Conservation (phyloP, 352 stramenopile genomes). For the Phytophthora colocasiae region DNA sequence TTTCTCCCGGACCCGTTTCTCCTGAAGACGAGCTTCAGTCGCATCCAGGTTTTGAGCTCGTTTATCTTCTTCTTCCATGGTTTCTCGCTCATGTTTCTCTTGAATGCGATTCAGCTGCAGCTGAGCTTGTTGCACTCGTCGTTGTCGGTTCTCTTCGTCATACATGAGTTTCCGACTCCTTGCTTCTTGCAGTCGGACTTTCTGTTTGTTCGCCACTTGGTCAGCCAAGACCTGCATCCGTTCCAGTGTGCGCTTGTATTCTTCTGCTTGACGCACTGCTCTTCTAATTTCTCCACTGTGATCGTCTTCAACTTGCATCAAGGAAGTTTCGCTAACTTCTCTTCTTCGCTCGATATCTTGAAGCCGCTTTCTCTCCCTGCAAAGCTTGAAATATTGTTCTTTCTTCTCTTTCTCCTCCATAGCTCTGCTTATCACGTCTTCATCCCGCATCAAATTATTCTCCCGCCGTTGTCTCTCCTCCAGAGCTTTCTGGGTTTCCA, state of each 20-base stretch:
- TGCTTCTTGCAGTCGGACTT: conserved; percentile 53
- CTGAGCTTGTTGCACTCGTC: conserved; percentile 45
- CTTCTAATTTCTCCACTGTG: conserved; percentile 19
- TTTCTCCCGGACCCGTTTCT: conserved; percentile 48
- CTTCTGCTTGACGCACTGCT: conserved; percentile 22
- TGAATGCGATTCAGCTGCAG: conserved; percentile 34
- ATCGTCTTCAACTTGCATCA: conserved; percentile 62
- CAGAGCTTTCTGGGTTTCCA: conserved; percentile 44
- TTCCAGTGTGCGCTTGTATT: conserved; percentile 47
- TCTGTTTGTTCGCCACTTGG: conserved; percentile 38
- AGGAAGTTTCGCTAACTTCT: conserved; percentile 38
- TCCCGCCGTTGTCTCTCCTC: conserved; percentile 66
- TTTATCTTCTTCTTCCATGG: conserved; percentile 56
- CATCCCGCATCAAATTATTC: conserved; percentile 48
- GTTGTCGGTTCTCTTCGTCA: conserved; percentile 68
- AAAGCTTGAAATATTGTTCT: conserved; percentile 48
- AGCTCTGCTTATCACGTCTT: conserved; percentile 39
- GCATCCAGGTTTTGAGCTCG: conserved; percentile 22
- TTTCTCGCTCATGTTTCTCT: conserved; percentile 55
- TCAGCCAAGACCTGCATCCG: conserved; percentile 56
- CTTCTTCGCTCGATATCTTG: conserved; percentile 35
- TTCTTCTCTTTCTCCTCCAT: conserved; percentile 51
- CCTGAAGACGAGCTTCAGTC: conserved; percentile 18
- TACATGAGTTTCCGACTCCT: conserved; percentile 65
- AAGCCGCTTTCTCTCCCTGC: conserved; percentile 41